Conservation (phyloP, 495 filamentous ascomycete species). For the Aspergillus affinis region DNA sequence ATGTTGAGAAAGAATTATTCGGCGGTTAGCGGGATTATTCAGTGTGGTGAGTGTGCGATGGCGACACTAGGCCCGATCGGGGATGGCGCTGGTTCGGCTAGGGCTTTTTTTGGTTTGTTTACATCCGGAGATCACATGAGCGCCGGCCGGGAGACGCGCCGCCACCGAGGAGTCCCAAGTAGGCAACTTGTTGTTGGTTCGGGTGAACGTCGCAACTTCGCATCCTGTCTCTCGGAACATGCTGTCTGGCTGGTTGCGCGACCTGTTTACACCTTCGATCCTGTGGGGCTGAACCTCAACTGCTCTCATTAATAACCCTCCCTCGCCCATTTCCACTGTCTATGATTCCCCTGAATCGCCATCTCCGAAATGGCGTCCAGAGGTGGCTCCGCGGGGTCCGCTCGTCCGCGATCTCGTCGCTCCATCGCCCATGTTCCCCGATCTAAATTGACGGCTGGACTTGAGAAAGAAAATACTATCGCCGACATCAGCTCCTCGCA, state of each 20-base stretch:
- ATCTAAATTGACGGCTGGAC: conserved; percentile 39
- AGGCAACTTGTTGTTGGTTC: conserved; percentile 1
- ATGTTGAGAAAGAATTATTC: conserved; percentile 45
- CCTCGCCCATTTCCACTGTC: conserved; percentile 6
- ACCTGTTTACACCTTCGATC: not conserved
- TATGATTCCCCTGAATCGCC: conserved; percentile 12
- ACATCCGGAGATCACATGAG: conserved; percentile 37
- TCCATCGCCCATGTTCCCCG: conserved; percentile 70
- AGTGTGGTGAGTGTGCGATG: conserved; percentile 43
- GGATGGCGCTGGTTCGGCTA: conserved; percentile 39
- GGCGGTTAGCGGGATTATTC: conserved; percentile 33
- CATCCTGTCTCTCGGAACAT: not conserved
- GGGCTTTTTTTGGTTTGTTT: conserved; percentile 48
- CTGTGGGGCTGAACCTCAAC: not conserved
- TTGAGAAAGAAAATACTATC: conserved; percentile 74
- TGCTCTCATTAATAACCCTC: not conserved
- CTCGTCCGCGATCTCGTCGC: conserved; percentile 65
- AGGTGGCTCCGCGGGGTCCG: conserved; percentile 36
- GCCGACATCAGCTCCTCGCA: conserved; percentile 51
- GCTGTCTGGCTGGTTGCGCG: too few species aligned
- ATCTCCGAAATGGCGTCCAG: conserved; percentile 36
- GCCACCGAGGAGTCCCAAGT: not conserved
- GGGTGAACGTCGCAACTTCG: too few species aligned
- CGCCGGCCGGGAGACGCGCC: conserved; percentile 33
- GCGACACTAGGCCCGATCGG: conserved; percentile 33